phyloP scores from a whole-genome alignment of 73 alveolate genomes.

The Tetrahymena malaccensis region DNA sequence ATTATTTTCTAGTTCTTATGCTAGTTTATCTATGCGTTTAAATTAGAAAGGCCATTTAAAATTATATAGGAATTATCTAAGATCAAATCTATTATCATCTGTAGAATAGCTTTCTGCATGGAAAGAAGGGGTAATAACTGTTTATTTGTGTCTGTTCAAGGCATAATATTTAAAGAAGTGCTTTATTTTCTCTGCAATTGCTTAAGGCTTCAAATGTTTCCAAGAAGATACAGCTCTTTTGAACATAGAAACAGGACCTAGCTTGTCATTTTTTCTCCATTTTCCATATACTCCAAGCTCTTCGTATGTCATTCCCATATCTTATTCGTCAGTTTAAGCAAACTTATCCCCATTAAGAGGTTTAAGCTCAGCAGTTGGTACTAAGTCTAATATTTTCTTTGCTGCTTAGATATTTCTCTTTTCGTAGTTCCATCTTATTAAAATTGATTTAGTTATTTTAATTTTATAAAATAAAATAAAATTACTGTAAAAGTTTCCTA shows the following conservation, averaged over 20 bases:
- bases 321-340: slow-evolving; percentile 55
- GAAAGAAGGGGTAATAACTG: slow-evolving; percentile 83
- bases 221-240: slow-evolving; percentile 60
- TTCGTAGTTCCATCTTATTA: background rate
- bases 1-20: background rate
- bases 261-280: slow-evolving; percentile 55
- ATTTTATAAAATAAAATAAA: background rate
- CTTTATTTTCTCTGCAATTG: slow-evolving; percentile 78
- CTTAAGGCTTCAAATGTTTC: slow-evolving; percentile 52
- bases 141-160: slow-evolving; percentile 67
- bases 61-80: slow-evolving; percentile 76
- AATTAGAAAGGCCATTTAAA: slow-evolving; percentile 73
- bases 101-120: slow-evolving; percentile 86
- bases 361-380: slow-evolving; percentile 21
- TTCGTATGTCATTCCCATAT: slow-evolving; percentile 85
- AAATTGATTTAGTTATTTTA: background rate
- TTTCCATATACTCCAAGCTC: slow-evolving; percentile 70
- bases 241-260: slow-evolving; percentile 86
- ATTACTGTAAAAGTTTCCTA: slow-evolving; percentile 34
- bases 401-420: slow-evolving; percentile 20
- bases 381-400: slow-evolving; percentile 17
- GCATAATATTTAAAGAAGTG: slow-evolving; percentile 69
- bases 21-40: slow-evolving; percentile 70
- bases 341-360: background rate
- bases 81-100: slow-evolving; percentile 90